Base-by-base conservation (phyloP, 1,139 yeast species). In the Trichomonascaceae sp. region DNA sequence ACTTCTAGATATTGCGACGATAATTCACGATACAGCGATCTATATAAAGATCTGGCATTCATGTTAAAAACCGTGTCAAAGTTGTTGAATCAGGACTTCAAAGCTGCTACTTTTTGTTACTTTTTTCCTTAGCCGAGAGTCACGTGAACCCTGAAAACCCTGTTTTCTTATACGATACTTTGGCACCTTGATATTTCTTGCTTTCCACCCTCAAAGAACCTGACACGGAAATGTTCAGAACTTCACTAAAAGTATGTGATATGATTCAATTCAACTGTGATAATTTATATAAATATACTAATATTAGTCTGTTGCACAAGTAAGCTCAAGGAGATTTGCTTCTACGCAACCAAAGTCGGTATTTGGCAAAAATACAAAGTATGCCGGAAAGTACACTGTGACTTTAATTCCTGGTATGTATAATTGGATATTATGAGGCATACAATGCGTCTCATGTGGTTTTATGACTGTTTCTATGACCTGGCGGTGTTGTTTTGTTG, bases 311-410 rank as follows among this genome's bases (percentile, higher is more conserved):
- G 36, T 50, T 43, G 30, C 48, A 17, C 54, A 49, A 38, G 51
- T 52, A 20, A 47, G 49, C 45, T 43, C 55, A 17, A 49, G 55
- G 36, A 51, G 54, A 39, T 51, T 54, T 38, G 54, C 54, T 38
- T 32, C 46, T 36, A 30, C 47, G 24, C 47, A 41, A 17, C 54
- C 49, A 46, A 43, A 47, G 51, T 43, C 61, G 48, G 55, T 59
- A 48, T 58, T 58, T 15, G 55, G 53, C 27, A 50, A 49, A 38
- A 58, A 62, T 17, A 56, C 66, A 59, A 87, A 89, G 77, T 90
- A 89, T 75, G 98, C 98, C 65, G 96, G 96, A 61, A 85, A 85
- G 72, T 91, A 82, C 80, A 86, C 91, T 56, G 96, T 90, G 57
- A 90, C 97, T 55, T 80, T 93, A 71, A 86, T 93, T 67, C 98